These are phyloP conservation scores for Tulasnella sp. DNA, from an alignment of 768 basidiomycete genomes.

Conservation along the genomic window DNA sequence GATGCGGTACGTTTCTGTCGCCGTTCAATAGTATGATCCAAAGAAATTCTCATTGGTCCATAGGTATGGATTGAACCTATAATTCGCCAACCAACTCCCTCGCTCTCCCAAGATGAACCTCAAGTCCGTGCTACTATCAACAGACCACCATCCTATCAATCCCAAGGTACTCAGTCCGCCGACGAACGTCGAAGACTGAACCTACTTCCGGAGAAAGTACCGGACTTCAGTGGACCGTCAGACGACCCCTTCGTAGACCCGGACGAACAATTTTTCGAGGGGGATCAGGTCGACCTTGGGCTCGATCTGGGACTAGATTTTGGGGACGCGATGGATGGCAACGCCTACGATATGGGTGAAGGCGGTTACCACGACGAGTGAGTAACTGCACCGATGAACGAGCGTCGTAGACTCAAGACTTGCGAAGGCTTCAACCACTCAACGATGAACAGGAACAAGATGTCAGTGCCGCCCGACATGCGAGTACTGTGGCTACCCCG, in stretches of 20 bases:
- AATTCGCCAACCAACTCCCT: conserved; percentile 7
- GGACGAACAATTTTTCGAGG: conserved; percentile 14
- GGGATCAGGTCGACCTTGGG: conserved; percentile 1
- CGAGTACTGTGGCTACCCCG: neutral
- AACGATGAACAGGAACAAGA: neutral
- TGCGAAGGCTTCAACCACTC: neutral
- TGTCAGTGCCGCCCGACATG: neutral
- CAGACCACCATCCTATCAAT: conserved; percentile 12
- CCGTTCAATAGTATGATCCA: neutral
- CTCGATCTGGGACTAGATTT: conserved; percentile 2
- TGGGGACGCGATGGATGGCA: neutral
- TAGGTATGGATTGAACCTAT: conserved; percentile 12
- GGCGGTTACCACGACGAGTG: neutral
- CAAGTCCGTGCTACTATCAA: neutral
- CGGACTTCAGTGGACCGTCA: conserved; percentile 25
- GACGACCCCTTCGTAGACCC: conserved; percentile 23
- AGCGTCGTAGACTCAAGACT: neutral
- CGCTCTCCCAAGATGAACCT: neutral
- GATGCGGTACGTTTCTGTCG: conserved; percentile 23
- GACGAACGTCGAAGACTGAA: neutral
- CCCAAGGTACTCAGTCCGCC: neutral
- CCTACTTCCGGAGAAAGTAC: neutral
- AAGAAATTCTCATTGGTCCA: neutral
- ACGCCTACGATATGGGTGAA: neutral
- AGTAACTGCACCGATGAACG: neutral